phyloP scores from a whole-genome alignment of 768 basidiomycete species.

The Agaricus blazei region DNA sequence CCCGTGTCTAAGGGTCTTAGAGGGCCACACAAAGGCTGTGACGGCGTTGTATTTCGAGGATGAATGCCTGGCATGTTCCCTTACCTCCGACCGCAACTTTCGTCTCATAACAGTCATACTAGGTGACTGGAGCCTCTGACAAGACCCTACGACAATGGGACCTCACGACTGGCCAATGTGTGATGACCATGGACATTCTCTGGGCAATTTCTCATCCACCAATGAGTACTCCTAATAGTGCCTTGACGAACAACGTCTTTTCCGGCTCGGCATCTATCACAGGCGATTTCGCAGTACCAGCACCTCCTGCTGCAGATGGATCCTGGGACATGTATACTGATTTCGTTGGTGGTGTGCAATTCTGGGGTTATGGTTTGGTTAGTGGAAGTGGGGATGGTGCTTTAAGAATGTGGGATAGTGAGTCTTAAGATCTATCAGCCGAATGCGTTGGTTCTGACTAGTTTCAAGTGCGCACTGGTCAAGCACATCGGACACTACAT shows the following conservation, averaged over 20 bases:
- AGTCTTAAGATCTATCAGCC: constrained; percentile 28
- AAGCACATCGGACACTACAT: constrained; percentile 86
- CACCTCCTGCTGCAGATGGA: constrained; percentile 84
- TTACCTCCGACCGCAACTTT: constrained; percentile 1
- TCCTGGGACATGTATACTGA: constrained; percentile 95
- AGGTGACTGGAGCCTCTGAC: constrained; percentile 98
- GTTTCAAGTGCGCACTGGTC: constrained; percentile 87
- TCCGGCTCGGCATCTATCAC: constrained; percentile 49
- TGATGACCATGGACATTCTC: constrained; percentile 99
- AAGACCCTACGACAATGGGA: constrained; percentile 99
- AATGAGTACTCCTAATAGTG: constrained; percentile 31
- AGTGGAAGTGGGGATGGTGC: constrained; percentile 97
- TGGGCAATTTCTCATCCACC: constrained; percentile 97
- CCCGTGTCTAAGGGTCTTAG: constrained; percentile 68
- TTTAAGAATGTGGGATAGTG: constrained; percentile 99
- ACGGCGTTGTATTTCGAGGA: constrained; percentile 96
- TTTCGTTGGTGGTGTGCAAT: constrained; percentile 96
- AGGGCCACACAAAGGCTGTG: constrained; percentile 91
- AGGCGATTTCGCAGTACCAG: constrained; percentile 74
- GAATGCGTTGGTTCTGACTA: background rate
- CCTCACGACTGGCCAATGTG: constrained; percentile 92
- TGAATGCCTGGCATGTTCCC: constrained; percentile 69
- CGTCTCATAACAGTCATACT: constrained; percentile 15
- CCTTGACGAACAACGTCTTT: constrained; percentile 41
- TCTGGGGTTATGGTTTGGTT: constrained; percentile 97